Evolutionary conservation across 2,329 filamentous ascomycete species (phyloP).

Genomic region (Xylaria polymorpha): DNA sequence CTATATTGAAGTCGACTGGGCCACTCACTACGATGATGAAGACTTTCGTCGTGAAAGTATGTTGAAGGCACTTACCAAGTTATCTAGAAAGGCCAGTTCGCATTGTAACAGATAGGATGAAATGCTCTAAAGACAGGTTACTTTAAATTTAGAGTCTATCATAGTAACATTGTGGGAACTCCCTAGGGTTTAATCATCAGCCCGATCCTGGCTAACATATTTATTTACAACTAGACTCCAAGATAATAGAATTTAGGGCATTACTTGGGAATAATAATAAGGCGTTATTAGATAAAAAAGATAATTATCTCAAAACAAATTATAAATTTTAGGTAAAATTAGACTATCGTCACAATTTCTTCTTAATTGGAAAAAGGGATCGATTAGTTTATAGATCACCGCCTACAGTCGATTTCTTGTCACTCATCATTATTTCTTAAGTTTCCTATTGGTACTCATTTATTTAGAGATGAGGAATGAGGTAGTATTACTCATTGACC

Average conservation of each 20-base stretch:
- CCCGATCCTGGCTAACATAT: no score
- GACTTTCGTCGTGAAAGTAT: neutral
- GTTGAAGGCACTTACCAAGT: neutral
- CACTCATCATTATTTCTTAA: neutral
- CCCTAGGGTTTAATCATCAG: no score
- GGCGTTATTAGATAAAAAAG: no score
- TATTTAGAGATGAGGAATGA: neutral
- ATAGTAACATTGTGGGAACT: no score
- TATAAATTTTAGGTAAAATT: neutral
- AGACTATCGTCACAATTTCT: neutral
- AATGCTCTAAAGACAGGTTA: no score
- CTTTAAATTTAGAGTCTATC: no score
- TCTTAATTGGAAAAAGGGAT: neutral
- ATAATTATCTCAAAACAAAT: neutral
- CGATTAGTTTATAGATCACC: no score
- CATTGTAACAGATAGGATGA: constrained; percentile 38
- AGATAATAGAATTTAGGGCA: no score
- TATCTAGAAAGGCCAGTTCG: neutral
- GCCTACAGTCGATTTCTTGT: no score
- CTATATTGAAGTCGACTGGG: constrained; percentile 2
- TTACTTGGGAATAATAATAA: no score
- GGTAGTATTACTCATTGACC: neutral
- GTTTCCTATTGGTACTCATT: neutral
- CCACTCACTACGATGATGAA: neutral
- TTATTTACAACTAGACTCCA: no score